These are phyloP conservation scores for Heritiera littoralis DNA, from an alignment of 345 rosid species.

Conservation along the genomic window DNA sequence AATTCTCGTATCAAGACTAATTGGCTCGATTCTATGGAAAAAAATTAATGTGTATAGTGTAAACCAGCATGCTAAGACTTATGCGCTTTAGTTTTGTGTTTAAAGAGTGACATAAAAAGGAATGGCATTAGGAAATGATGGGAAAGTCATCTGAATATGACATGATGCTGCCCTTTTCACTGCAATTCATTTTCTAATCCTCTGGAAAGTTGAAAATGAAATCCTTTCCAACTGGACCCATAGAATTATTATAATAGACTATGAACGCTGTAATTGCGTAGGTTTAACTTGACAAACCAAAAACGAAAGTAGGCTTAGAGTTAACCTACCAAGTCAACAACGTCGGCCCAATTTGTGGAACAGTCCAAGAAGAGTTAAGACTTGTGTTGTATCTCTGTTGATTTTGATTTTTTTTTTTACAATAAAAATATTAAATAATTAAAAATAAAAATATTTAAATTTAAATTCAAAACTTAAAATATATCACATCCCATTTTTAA, in stretches of 20 bases:
- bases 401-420: not conserved
- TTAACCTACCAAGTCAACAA: too few relatives aligned
- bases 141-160: not conserved
- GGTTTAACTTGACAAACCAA: not conserved
- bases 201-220: not conserved
- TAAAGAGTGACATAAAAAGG: not conserved
- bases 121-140: not conserved
- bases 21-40: too few relatives aligned
- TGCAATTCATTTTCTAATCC: not conserved
- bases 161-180: not conserved
- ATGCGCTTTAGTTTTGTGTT: not conserved
- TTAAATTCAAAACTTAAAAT: too few relatives aligned
- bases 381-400: too few relatives aligned
- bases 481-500: too few relatives aligned
- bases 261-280: not conserved
- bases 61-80: not conserved
- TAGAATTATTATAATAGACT: not conserved
- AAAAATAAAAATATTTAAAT: too few relatives aligned
- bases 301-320: too few relatives aligned
- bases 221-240: not conserved
- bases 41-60: too few relatives aligned
- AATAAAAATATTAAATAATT: too few relatives aligned
- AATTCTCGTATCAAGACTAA: too few relatives aligned
- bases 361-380: too few relatives aligned
- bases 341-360: too few relatives aligned